A percentile compares a stretch with the other conserved stretches of the same genome.
Conservation (phyloP, 2,329 filamentous ascomycete species). For the Fusarium ramigenum region DNA sequence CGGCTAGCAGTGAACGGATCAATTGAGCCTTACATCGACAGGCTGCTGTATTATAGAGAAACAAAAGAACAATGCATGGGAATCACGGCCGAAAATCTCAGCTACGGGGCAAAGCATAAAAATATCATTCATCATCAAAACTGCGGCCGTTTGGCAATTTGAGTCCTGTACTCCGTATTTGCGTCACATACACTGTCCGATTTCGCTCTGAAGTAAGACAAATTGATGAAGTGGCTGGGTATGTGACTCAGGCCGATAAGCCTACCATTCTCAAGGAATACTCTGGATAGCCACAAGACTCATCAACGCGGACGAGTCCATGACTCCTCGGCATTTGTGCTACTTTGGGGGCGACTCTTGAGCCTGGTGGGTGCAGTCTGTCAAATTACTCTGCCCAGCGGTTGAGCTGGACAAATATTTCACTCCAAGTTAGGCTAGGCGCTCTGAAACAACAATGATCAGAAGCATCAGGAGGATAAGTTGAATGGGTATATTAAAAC, state of each 20-base stretch:
- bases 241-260: background rate
- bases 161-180: background rate
- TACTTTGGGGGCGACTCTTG: background rate
- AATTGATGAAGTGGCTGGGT: too few relatives aligned
- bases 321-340: background rate
- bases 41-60: background rate
- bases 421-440: background rate
- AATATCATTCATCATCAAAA: background rate
- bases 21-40: background rate
- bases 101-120: background rate
- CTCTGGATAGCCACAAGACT: background rate
- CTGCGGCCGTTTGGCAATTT: background rate
- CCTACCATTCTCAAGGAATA: background rate
- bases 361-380: too few relatives aligned
- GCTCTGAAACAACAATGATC: background rate
- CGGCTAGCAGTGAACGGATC: background rate
- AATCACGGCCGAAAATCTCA: background rate
- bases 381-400: too few relatives aligned
- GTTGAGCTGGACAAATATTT: background rate
- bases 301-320: background rate
- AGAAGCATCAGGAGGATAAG: background rate
- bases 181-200: background rate
- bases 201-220: background rate
- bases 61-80: background rate
- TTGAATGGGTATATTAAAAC: slow-evolving; percentile 43